Base-by-base conservation (phyloP, 495 filamentous ascomycete species). In the Lasiosphaeris hirsuta region DNA sequence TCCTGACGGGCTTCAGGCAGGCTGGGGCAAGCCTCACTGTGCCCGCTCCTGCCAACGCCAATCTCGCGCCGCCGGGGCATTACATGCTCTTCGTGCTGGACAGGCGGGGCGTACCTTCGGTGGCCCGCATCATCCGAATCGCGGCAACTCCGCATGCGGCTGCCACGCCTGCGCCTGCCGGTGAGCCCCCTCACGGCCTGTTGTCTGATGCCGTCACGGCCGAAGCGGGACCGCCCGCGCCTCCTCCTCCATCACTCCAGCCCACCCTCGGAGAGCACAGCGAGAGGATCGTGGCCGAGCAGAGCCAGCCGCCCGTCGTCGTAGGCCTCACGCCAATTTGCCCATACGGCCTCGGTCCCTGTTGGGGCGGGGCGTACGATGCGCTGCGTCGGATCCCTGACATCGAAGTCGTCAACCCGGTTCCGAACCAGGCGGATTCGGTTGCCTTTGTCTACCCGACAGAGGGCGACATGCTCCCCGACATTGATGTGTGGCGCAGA, bases 331-430 rank as follows among this genome's bases (percentile, higher is more conserved):
- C 54, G 11, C 54, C 54, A 4, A 10, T 23, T n/a, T 57, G 54
- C 30, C 54, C 54, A 4, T 57, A 57, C 45, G 54, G 54, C 15
- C 54, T 57, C 9, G 54, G 54, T n/a, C 54, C 54, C 14, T 57
- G 54, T 44, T 57, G 43, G 44, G 54, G 34, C 43, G 54, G 54
- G 10, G 54, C 54, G 19, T 49, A 57, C 45, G 54, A 57, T 30
- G 54, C 38, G 1, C 44, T 57, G 5, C 7, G 36, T 34, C 8
- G 34, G 10, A 48, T 57, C 14, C 10, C 15, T 36, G 44, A 57
- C 54, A 49, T 57, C 43, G 43, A 48, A 3, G 17, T 49, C 17
- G 54, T 57, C 35, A 13, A 35, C 48, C 54, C 54, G 13, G 36
- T 49, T 10, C 15, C 54, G 34, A 23, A 57, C 35, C 54, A 57